Evolutionary conservation across 345 rosid species (phyloP), one percentile per base, ranked within the genome.

Genomic region (Bruguiera sexangula): DNA sequence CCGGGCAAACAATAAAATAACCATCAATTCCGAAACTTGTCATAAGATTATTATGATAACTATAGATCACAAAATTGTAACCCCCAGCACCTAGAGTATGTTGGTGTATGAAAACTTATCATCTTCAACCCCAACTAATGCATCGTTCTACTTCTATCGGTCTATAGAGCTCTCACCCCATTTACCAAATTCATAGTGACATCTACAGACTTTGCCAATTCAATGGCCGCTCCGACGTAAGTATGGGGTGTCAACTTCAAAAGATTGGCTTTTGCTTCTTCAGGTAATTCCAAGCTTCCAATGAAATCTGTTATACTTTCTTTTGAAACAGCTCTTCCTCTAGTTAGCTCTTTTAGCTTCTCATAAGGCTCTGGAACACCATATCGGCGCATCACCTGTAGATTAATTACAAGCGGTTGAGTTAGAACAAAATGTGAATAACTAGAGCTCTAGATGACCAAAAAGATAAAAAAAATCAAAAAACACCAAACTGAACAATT

Each of bases 281-380:
- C 67, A 1, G 98, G 97, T 66, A 91, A 55, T 69, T 86, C 96
- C 80, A 91, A 78, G 60, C 86, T 75, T 79, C 79, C 75, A 52
- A 89, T 87, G 73, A 93, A 91, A 58, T 85, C 84, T 73, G 82
- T 83, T 54, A 93, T 86, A 64, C 89, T 87, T 72, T 88, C 93
- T 82, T 76, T 82, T 34, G 84, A 85, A 72, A 94, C 96, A 24
- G 86, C 84, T 80, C 87, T 89, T 77, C 98, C 99, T 80, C 97
- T 85, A 48, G 97, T 92, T 67, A 92, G 82, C 79, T 86, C 96
- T 82, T 96, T 90, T 43, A 96, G 85, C 82, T 90, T 96, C 87
- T 96, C 96, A 15, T 90, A 90, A 8, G 98, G 96, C 85, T 90
- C 96, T 24, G 97, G 96, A 67, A 92, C 96, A 57, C 97, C 95